Percentiles rank a stretch among this genome's conserved stretches.
These are phyloP conservation scores for Aspergillus diversus DNA, from an alignment of 495 filamentous ascomycete species.

Conservation along the genomic window DNA sequence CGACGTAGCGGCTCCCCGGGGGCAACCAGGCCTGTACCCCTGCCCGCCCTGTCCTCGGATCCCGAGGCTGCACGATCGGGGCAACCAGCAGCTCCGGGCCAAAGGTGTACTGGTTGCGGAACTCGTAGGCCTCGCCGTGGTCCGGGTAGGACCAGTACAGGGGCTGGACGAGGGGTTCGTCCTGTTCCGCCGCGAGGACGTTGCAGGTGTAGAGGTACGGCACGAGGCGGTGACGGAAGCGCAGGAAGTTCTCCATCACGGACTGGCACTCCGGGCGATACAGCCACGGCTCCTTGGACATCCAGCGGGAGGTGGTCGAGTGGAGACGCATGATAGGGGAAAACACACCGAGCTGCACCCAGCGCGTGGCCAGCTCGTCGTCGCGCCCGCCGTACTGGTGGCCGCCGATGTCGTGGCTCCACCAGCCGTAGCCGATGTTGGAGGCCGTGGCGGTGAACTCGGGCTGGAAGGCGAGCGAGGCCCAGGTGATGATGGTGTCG, in stretches of 20 bases:
- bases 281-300: constrained; percentile 61
- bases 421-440: constrained; percentile 68
- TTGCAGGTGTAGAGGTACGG: constrained; percentile 64
- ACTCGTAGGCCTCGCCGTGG: constrained; percentile 49
- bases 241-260: constrained; percentile 51
- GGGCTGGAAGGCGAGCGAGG: constrained; percentile 59
- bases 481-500: constrained; percentile 59
- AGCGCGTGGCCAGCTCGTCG: constrained; percentile 58
- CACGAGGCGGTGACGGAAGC: constrained; percentile 55
- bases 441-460: constrained; percentile 65
- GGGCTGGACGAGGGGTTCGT: constrained; percentile 56
- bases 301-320: constrained; percentile 54
- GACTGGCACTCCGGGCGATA: constrained; percentile 40
- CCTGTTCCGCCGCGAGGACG: constrained; percentile 41
- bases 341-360: constrained; percentile 61
- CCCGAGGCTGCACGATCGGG: constrained; percentile 52
- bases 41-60: constrained; percentile 39
- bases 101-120: constrained; percentile 58
- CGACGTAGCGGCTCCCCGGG: constrained; percentile 44
- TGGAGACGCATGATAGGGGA: constrained; percentile 62
- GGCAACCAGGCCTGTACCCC: constrained; percentile 56
- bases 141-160: constrained; percentile 62
- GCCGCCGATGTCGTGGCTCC: constrained; percentile 67
- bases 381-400: constrained; percentile 54
- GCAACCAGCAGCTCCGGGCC: constrained; percentile 55